phyloP scores from a whole-genome alignment of 129 eudicot species.

The Tagetes patula region DNA sequence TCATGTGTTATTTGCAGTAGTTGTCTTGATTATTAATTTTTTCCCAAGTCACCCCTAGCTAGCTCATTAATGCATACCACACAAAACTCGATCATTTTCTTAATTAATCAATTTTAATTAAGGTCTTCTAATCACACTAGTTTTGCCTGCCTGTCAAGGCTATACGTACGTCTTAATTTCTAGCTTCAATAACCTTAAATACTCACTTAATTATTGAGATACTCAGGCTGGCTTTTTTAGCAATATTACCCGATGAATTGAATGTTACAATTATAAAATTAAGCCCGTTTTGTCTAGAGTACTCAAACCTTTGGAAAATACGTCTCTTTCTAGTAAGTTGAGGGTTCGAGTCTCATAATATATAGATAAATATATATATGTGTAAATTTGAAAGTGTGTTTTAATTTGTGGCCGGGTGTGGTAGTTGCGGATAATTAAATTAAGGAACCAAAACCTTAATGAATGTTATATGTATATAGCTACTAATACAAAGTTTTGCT shows the following conservation, averaged over 20 bases:
- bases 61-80: conserved; percentile 35
- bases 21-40: conserved; percentile 24
- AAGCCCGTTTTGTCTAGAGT: too few relatives aligned
- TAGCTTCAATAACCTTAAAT: conserved; percentile 23
- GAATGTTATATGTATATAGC: too few relatives aligned
- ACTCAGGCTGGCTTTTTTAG: conserved; percentile 3
- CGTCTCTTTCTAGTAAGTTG: too few relatives aligned
- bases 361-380: too few relatives aligned
- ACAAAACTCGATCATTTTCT: conserved; percentile 23
- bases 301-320: too few relatives aligned
- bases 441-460: too few relatives aligned
- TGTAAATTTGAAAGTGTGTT: too few relatives aligned
- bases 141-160: conserved; percentile 34
- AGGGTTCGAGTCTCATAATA: too few relatives aligned
- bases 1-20: conserved; percentile 34
- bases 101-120: conserved; percentile 10
- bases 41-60: conserved; percentile 13
- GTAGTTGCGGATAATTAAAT: too few relatives aligned
- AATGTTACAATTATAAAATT: too few relatives aligned
- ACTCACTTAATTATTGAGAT: conserved; percentile 13
- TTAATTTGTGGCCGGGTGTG: too few relatives aligned
- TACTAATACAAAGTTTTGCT: background rate
- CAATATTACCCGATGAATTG: background rate
- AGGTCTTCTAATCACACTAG: conserved; percentile 25
- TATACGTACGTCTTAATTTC: background rate